phyloP scores from a whole-genome alignment of 148 eudicot species.

The Mesembryanthemum crystallinum region DNA sequence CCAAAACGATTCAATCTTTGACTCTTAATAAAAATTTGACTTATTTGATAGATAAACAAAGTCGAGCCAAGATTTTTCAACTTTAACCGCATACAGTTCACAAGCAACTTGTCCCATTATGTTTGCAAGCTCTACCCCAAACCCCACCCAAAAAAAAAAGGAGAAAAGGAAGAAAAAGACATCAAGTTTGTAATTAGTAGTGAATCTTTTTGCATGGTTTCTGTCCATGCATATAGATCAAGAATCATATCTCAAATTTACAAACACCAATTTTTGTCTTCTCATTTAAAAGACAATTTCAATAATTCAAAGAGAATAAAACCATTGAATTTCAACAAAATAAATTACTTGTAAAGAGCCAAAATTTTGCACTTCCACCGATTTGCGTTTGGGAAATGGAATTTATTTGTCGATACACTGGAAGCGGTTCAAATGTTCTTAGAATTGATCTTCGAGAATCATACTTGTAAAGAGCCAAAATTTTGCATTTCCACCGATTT shows the following conservation, averaged over 20 bases:
- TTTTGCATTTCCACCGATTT: background rate
- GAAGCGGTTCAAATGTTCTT: background rate
- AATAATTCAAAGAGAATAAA: background rate
- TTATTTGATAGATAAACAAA: too few relatives aligned
- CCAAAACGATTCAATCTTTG: too few relatives aligned
- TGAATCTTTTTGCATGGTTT: background rate
- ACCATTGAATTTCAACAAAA: background rate
- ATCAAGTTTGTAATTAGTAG: background rate
- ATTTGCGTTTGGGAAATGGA: too few relatives aligned
- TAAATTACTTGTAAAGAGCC: background rate
- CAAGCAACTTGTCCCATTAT: too few relatives aligned
- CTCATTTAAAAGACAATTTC: background rate
- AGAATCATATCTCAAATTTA: slow-evolving; percentile 11
- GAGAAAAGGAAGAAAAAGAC: background rate
- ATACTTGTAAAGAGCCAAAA: background rate
- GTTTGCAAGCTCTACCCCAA: too few relatives aligned
- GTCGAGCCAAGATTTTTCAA: too few relatives aligned
- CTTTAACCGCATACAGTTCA: too few relatives aligned
- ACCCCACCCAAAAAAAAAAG: too few relatives aligned
- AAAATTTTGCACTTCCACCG: background rate
- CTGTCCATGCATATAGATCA: background rate
- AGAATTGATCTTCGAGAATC: background rate
- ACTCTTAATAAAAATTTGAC: too few relatives aligned
- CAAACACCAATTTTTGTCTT: slow-evolving; percentile 12
- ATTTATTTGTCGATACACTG: too few relatives aligned